Base-by-base conservation (phyloP, 2,329 filamentous ascomycete genomes). In the Colletotrichum sp. region DNA sequence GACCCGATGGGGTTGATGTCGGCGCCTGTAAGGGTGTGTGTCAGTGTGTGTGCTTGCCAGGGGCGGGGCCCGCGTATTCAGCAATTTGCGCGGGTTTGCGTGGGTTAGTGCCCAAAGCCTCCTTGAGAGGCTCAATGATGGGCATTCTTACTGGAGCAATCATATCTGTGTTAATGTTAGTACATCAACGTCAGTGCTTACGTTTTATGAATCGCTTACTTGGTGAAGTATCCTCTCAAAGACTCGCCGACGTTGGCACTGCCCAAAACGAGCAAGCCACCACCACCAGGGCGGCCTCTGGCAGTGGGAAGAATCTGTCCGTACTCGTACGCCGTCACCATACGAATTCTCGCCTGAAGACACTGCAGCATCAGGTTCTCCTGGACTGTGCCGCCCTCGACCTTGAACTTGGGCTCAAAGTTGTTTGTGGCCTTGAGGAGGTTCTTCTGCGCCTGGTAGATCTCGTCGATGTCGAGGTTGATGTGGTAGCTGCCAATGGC, bases 401-500 rank as follows among this genome's bases (percentile, higher is more conserved):
- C 90, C 79, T 90, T 92, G 90, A 87, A 87, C 78, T 82, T 83
- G 5, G 85, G 84, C 44, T 90, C 87, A 79, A 94, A 95, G 55
- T 86, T 87, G 2, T 92, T 91, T 1, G 91, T 89, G 3, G 87
- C 82, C 0, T 88, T 87, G 71, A 95, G 87, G 1, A 95, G 84
- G 59, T 88, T 88, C 78, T 90, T 91, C 68, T 92, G 86, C 0
- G 93, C 90, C 24, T 90, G 86, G 76, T 92, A 92, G 10, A 93
- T 89, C 3, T 89, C 88, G 81, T 96, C 95, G 72, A 96, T 95
- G 80, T 95, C 91, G 60, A 95, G 86, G 80, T 96, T 90, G 6
- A 91, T 88, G 81, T 97, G 95, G 80, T 95, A 93, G 18, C 90
- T 88, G 5, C 94, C 95, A 69, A 96, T 95, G 6, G 86, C 88